Evolutionary conservation across 257 asterid species (phyloP).

Genomic region (Solanum gracilifrons): DNA sequence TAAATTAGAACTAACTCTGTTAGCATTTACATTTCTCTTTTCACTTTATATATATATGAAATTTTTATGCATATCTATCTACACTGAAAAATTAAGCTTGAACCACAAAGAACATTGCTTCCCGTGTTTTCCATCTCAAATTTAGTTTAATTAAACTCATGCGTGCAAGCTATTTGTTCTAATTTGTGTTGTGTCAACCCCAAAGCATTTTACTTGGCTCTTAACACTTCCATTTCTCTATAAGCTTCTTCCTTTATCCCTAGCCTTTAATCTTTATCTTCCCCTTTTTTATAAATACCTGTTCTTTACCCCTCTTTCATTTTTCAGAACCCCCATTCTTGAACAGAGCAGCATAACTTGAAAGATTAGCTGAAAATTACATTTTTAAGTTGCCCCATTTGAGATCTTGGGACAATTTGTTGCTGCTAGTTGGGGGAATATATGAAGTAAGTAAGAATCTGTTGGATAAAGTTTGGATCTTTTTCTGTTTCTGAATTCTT

Average conservation of each 20-base stretch:
- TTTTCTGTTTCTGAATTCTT: not conserved
- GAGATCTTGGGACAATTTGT: not conserved
- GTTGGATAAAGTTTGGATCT: not conserved
- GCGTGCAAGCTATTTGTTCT: slow-evolving; percentile 84
- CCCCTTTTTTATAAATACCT: slow-evolving; percentile 5
- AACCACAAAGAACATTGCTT: slow-evolving; percentile 46
- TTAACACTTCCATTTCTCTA: slow-evolving; percentile 42
- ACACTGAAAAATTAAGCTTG: not conserved
- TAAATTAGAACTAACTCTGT: not conserved
- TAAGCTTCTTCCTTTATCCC: slow-evolving; percentile 47
- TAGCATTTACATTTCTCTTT: not conserved
- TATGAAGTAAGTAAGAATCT: not conserved
- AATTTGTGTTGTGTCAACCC: slow-evolving; percentile 7
- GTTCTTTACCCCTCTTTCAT: not conserved
- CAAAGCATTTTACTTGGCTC: slow-evolving; percentile 15
- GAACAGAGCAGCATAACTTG: not conserved
- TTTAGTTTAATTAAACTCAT: slow-evolving; percentile 20
- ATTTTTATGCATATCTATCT: not conserved
- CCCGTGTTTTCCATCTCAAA: slow-evolving; percentile 56
- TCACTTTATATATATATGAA: not conserved
- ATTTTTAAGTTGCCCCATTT: not conserved
- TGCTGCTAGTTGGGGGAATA: not conserved
- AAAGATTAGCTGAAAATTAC: not conserved
- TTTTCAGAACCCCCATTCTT: not conserved
- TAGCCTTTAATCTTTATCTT: slow-evolving; percentile 17